Base-by-base conservation (phyloP, 805 yeast species). In the Pichia phayaonensis region DNA sequence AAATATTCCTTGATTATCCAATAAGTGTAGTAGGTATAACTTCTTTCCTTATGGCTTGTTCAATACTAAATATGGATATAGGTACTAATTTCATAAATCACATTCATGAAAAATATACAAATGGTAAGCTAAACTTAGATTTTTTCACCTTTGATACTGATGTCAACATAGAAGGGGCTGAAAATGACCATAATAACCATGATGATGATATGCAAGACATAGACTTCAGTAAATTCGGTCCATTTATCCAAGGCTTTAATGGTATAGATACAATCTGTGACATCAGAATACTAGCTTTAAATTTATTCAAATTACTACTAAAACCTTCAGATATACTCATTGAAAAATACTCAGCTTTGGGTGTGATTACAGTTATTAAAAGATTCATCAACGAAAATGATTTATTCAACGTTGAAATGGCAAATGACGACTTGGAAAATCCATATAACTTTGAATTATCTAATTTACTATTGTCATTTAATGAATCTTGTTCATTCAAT, bases 41-140 rank as follows among this genome's bases (percentile, higher is more conserved):
- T 2, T 78, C 81, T n/a, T 76, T 75, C 56, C 62, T 77, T 48
- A 62, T 79, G 52, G 79, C 84, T 13, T 76, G 81, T 54, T 70
- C 80, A 18, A 76, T 79, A 72, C 61, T 79, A 41, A 74, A 74
- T 24, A 63, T 77, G 44, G 72, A 77, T 26, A 61, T 72, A 42
- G 81, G 78, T 15, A 58, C 74, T 2, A 59, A 61, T 26, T 62
- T 64, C 41, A 58, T 75, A 20, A 66, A 63, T 36, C 54, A 44
- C 15, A 54, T 64, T 26, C 55, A 49, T 40, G 52, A 56, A 7
- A 45, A 36, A 15, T 49, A 40, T 31, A 44, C 54, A 38, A 46
- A 55, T 43, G 54, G 21, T 8, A 21, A 24, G 16, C 16, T 34
- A 13, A 34, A 31, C 2, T 3, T 22, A 11, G 41, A 23, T 38